phyloP scores from a whole-genome alignment of 2,329 filamentous ascomycete genomes.

The Penicillium psychrosexuale region DNA sequence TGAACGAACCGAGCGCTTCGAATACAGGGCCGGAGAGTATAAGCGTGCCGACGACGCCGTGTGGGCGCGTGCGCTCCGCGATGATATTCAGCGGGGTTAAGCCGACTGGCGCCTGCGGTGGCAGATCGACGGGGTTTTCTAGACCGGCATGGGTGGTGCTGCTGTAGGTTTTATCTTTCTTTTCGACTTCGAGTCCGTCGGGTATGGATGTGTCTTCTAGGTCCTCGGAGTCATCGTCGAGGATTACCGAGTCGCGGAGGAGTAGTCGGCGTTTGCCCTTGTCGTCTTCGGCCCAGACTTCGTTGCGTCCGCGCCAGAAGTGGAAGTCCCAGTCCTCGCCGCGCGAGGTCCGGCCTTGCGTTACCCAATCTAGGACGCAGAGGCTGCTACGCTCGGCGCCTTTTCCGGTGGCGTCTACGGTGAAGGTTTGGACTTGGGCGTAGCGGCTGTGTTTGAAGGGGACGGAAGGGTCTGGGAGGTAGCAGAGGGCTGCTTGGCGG shows the following conservation, averaged over 20 bases:
- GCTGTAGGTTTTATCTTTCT: conserved; percentile 27
- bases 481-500: conserved; percentile 53
- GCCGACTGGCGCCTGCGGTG: conserved; percentile 16
- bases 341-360: conserved; percentile 75
- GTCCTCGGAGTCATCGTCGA: conserved; percentile 55
- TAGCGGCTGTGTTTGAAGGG: conserved; percentile 84
- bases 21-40: conserved; percentile 74
- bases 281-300: conserved; percentile 54
- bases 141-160: conserved; percentile 8
- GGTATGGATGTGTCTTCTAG: conserved; percentile 1
- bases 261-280: conserved; percentile 59
- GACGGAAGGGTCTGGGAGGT: conserved; percentile 87
- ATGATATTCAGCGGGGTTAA: conserved; percentile 29
- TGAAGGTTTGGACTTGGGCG: conserved; percentile 78
- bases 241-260: conserved; percentile 77
- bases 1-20: conserved; percentile 65
- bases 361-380: conserved; percentile 92
- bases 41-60: conserved; percentile 78
- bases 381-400: conserved; percentile 52
- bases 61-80: conserved; percentile 64
- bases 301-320: conserved; percentile 79
- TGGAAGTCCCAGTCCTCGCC: conserved; percentile 86
- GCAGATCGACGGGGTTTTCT: conserved; percentile 9
- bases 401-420: conserved; percentile 47
- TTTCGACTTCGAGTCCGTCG: conserved; percentile 30